These are phyloP conservation scores for Rutidosis leptorrhynchoides DNA, from an alignment of 129 eudicot species.

Conservation along the genomic window DNA sequence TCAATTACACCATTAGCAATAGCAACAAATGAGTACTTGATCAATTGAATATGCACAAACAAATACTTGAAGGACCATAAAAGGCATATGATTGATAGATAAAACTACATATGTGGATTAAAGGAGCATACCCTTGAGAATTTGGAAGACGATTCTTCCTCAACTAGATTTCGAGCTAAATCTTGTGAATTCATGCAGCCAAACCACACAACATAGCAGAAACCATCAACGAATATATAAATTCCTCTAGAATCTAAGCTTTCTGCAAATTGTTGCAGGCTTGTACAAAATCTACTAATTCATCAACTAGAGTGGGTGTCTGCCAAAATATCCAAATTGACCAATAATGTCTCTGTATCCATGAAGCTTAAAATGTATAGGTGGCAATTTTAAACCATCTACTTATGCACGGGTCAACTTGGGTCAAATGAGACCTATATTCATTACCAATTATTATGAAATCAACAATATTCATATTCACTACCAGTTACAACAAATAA, in stretches of 20 bases:
- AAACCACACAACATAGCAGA: conserved; percentile 93
- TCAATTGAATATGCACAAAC: too few relatives aligned
- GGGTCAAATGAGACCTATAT: too few relatives aligned
- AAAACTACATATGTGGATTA: neutral
- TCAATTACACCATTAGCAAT: neutral
- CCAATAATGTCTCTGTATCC: neutral
- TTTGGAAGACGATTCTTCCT: conserved; percentile 71
- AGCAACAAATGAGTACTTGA: too few relatives aligned
- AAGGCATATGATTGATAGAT: neutral
- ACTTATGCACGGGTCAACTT: neutral
- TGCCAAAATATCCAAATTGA: conserved; percentile 20
- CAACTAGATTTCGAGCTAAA: conserved; percentile 65
- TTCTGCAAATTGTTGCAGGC: conserved; percentile 76
- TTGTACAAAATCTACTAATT: conserved; percentile 43
- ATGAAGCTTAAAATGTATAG: neutral
- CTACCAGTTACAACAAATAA: too few relatives aligned
- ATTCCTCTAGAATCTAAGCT: conserved; percentile 92
- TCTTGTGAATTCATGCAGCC: conserved; percentile 84
- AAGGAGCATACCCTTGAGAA: conserved; percentile 64
- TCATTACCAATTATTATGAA: too few relatives aligned
- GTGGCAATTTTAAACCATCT: neutral
- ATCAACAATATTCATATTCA: too few relatives aligned
- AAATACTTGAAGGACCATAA: too few relatives aligned
- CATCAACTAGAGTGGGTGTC: conserved; percentile 41
- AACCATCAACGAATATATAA: conserved; percentile 87